These are phyloP conservation scores for Phylloporus sp. DNA, from an alignment of 768 basidiomycete genomes.

Conservation along the genomic window DNA sequence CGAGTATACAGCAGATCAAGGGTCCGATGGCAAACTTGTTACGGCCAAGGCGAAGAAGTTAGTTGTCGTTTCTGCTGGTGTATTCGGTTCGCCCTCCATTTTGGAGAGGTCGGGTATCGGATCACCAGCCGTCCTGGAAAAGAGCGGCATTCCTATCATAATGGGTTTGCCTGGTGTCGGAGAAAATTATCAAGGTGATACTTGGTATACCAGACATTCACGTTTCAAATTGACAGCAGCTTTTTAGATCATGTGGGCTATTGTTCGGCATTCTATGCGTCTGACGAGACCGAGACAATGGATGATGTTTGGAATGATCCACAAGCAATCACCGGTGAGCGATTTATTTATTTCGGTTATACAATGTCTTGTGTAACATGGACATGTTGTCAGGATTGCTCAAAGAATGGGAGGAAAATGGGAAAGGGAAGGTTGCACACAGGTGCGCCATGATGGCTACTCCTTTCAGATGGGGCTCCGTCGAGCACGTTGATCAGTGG, in stretches of 20 bases:
- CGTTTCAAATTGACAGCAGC: no score
- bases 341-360: constrained; percentile 5
- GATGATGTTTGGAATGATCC: constrained; percentile 41
- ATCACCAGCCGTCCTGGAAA: constrained; percentile 40
- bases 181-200: constrained; percentile 56
- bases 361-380: background rate
- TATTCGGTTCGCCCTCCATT: constrained; percentile 53
- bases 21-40: background rate
- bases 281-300: constrained; percentile 43
- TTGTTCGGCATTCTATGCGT: constrained; percentile 33
- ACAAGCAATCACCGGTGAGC: constrained; percentile 36
- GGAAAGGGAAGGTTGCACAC: constrained; percentile 47
- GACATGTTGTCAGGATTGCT: constrained; percentile 20
- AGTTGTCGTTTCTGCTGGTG: constrained; percentile 48
- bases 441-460: constrained; percentile 36
- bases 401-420: constrained; percentile 32
- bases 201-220: rapidly evolving
- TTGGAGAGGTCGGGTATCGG: constrained; percentile 71
- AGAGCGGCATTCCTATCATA: constrained; percentile 40
- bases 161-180: constrained; percentile 77
- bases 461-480: background rate
- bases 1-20: constrained; percentile 31
- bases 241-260: constrained; percentile 28
- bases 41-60: constrained; percentile 32
- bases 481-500: constrained; percentile 32